Conservation (phyloP, 352 stramenopile genomes). For the Pseudoperonospora humuli region DNA sequence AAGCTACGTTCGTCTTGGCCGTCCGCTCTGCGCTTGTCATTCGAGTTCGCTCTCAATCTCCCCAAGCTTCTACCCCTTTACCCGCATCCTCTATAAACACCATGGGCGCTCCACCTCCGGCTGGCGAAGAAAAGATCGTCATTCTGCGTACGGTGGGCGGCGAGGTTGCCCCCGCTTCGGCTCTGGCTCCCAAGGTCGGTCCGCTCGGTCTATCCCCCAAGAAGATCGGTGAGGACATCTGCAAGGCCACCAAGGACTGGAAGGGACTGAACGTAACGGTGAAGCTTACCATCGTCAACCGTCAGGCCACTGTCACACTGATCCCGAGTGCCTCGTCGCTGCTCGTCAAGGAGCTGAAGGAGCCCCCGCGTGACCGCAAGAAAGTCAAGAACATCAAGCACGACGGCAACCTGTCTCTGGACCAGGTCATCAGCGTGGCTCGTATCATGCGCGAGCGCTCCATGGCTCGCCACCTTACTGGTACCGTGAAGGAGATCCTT, state of each 20-base stretch:
- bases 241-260: slow-evolving; percentile 99
- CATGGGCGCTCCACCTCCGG: slow-evolving; percentile 84
- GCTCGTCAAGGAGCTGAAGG: slow-evolving; percentile 99
- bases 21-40: slow-evolving; percentile 4
- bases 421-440: slow-evolving; percentile 98
- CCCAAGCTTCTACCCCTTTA: slow-evolving; percentile 22
- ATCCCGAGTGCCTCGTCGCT: slow-evolving; percentile 97
- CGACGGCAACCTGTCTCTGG: slow-evolving; percentile 99
- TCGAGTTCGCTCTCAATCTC: slow-evolving; percentile 33
- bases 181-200: slow-evolving; percentile 99
- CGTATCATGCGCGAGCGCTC: slow-evolving; percentile 96
- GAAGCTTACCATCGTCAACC: slow-evolving; percentile 99
- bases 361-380: slow-evolving; percentile 98
- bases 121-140: slow-evolving; percentile 89
- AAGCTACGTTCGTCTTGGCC: slow-evolving; percentile 10
- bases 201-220: slow-evolving; percentile 99
- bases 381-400: slow-evolving; percentile 99
- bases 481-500: slow-evolving; percentile 99
- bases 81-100: slow-evolving; percentile 87
- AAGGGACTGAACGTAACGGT: slow-evolving; percentile 99
- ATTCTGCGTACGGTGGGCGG: slow-evolving; percentile 98
- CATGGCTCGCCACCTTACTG: slow-evolving; percentile 92
- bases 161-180: slow-evolving; percentile 97
- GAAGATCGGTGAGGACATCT: slow-evolving; percentile 99
- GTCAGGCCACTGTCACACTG: slow-evolving; percentile 94